Percentiles rank a stretch among this genome's conserved stretches.
Evolutionary conservation across 2,329 filamentous ascomycete genomes (phyloP).

Genomic region (Camillea tinctor): DNA sequence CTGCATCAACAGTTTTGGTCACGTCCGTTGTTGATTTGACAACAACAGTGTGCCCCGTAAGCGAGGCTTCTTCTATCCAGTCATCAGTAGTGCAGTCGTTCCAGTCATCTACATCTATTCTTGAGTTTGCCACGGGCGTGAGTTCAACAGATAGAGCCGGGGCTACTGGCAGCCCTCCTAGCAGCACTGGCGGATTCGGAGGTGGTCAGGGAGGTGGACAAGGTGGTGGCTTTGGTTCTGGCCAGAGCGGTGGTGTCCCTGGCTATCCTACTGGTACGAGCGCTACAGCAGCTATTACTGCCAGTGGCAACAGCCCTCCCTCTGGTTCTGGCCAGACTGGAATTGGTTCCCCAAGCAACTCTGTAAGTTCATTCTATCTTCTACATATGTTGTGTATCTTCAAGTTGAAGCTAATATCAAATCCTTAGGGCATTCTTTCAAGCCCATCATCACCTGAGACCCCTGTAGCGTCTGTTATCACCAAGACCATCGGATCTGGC

Average conservation of each 20-base stretch:
- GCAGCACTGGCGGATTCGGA: not conserved
- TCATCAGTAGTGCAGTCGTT: conserved; percentile 26
- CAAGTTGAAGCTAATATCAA: not conserved
- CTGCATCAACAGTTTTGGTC: conserved; percentile 26
- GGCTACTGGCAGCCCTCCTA: not conserved
- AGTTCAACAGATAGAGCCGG: conserved; percentile 2
- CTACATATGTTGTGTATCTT: not conserved
- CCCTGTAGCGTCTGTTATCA: not conserved
- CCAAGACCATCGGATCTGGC: not conserved
- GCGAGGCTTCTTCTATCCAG: conserved; percentile 23
- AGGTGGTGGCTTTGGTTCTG: not conserved
- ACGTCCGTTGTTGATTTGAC: conserved; percentile 29
- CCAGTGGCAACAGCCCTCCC: not conserved
- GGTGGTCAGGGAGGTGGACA: not conserved
- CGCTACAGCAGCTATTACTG: not conserved
- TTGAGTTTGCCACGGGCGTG: conserved; percentile 5
- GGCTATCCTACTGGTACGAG: not conserved
- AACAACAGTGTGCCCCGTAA: conserved; percentile 31
- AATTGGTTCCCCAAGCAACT: not conserved
- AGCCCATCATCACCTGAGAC: not conserved
- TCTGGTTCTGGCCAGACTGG: not conserved
- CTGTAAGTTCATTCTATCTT: not conserved
- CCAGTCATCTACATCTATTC: conserved; percentile 11
- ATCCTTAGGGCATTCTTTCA: not conserved
- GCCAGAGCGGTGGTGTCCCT: not conserved